These are phyloP conservation scores for Cercospora zeina DNA, from an alignment of 2,329 filamentous ascomycete genomes.

Conservation along the genomic window DNA sequence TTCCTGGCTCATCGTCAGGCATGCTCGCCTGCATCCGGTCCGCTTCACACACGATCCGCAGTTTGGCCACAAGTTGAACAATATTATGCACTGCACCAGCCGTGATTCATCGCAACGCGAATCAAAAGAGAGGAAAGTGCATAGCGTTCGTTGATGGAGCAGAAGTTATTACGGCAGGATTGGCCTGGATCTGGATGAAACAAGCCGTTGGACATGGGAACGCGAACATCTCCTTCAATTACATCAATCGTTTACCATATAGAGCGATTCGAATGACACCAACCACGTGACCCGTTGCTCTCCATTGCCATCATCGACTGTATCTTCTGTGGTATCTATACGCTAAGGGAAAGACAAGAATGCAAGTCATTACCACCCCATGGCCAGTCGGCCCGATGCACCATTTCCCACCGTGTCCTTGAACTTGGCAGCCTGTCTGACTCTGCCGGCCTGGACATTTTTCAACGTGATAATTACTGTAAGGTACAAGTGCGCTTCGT, in stretches of 20 bases:
- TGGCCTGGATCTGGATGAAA: not conserved
- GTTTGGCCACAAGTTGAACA: no score
- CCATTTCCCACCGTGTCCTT: not conserved
- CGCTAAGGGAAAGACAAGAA: not conserved
- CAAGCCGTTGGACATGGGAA: not conserved
- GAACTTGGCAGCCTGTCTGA: no score
- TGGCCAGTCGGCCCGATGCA: not conserved
- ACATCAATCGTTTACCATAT: not conserved
- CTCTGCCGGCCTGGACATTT: not conserved
- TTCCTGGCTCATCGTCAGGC: no score
- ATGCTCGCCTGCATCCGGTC: no score
- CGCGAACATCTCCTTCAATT: not conserved
- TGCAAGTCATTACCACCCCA: constrained; percentile 1
- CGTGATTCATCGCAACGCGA: no score
- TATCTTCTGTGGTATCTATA: not conserved
- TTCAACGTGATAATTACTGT: not conserved
- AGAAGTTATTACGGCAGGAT: no score
- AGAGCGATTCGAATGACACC: no score
- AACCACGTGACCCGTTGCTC: no score
- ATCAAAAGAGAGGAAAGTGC: no score
- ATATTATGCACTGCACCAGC: no score
- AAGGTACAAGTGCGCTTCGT: not conserved
- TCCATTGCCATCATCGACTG: constrained; percentile 2
- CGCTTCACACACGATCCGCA: no score
- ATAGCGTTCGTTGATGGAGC: no score